phyloP scores from a whole-genome alignment of 352 stramenopile genomes.

The Proteromonas lacertae region DNA sequence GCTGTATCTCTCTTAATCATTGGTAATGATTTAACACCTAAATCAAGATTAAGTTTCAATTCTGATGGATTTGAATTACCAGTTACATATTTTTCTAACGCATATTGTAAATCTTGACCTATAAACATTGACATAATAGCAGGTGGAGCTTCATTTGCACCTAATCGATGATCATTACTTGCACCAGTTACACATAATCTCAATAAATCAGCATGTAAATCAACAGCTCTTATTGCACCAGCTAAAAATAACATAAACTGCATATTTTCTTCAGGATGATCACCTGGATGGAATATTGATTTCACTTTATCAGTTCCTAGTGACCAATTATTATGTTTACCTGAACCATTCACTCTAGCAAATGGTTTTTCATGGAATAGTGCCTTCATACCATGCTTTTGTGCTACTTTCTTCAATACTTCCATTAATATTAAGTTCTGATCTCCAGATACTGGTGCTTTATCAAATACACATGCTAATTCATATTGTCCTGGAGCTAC shows the following conservation, averaged over 20 bases:
- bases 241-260: conserved; percentile 32
- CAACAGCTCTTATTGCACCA: conserved; percentile 25
- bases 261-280: conserved; percentile 11
- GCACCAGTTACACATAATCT: conserved; percentile 24
- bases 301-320: conserved; percentile 24
- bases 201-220: conserved; percentile 38
- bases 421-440: conserved; percentile 47
- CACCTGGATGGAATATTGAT: conserved; percentile 15
- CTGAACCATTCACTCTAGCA: conserved; percentile 34
- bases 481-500: conserved; percentile 43
- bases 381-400: conserved; percentile 24
- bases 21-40: conserved; percentile 12
- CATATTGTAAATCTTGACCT: conserved; percentile 27
- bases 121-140: conserved; percentile 44
- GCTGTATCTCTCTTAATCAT: conserved; percentile 21
- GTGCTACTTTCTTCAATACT: conserved; percentile 30
- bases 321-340: conserved; percentile 52
- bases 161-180: conserved; percentile 44
- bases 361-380: conserved; percentile 52
- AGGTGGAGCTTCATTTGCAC: conserved; percentile 33
- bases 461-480: conserved; percentile 28
- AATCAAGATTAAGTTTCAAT: conserved; percentile 19
- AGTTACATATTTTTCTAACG: conserved; percentile 24
- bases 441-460: conserved; percentile 32
- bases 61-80: conserved; percentile 15